Evolutionary conservation across 805 yeast genomes (phyloP), one percentile per base, ranked within the genome.

Genomic region (Jamesozyma jinghongensis): DNA sequence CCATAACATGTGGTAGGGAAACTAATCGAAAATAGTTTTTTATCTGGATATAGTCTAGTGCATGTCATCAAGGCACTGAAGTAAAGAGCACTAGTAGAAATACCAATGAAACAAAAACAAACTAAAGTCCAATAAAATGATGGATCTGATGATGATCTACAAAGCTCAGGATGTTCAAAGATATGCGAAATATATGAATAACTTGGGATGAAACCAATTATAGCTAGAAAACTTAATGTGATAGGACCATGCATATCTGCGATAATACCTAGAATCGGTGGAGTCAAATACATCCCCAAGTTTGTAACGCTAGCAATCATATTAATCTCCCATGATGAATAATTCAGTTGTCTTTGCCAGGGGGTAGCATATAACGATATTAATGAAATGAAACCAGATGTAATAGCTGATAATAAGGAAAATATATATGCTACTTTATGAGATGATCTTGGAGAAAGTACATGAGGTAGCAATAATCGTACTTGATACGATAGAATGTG

Each of bases 1-100:
- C 97, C 98, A 59, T 82, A 88, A 47, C 81, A 81, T 0, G 94
- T 75, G 2, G 90, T 88, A 0, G 98, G 98, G 34, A 83, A 71
- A 40, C 94, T 81, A 34, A 90, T 85, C 26, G 95, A 83, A 41
- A 90, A 61, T 2, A 94, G 81, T 44, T 85, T 84, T 36, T 71
- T 69, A 31, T 75, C 67, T 0, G 94, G 94, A 54, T 77, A 84
- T n/a, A 87, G 73, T 52, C 83, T 79, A 2, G 96, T 94, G 63
- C 95, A 85, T 1, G 94, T 82, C 25, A 83, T 61, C 46, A 83
- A 63, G 35, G 85, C 74, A 46, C 82, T 73, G 53, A 83, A 82
- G 61, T 79, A 83, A 32, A 82, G 65, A 6, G 86, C 68, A 6
- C 86, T 77, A 0, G 92, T 82, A 11, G 86, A 85, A 44, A 75